Conservation (phyloP, 2,329 filamentous ascomycete genomes). For the Fusarium sp. region DNA sequence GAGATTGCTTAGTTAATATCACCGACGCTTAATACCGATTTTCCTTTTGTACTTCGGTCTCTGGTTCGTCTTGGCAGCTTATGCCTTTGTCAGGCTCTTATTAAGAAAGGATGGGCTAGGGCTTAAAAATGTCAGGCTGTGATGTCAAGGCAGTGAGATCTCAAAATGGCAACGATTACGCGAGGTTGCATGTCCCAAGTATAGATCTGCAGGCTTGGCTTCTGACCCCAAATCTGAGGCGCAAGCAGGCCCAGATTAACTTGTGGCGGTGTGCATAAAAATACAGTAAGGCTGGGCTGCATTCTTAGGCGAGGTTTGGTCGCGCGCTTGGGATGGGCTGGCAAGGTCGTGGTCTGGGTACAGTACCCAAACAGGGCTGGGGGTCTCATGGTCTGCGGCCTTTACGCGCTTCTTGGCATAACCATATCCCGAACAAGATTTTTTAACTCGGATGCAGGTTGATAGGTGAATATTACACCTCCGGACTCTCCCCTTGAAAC, state of each 20-base stretch:
- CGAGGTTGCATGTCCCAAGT: not conserved
- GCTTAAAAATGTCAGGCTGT: not conserved
- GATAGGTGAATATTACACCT: not conserved
- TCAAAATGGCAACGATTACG: not conserved
- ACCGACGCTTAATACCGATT: not conserved
- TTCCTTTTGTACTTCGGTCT: not conserved
- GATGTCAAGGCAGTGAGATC: not conserved
- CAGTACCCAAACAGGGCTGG: not conserved
- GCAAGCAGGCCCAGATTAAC: not conserved
- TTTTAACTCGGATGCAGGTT: not conserved
- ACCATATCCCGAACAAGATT: too few relatives aligned
- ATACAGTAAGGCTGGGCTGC: not conserved
- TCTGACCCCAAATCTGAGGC: not conserved
- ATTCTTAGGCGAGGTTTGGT: not conserved
- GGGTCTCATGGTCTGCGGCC: not conserved
- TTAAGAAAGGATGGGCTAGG: not conserved
- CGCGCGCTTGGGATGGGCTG: not conserved
- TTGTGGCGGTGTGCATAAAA: not conserved
- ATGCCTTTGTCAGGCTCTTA: not conserved
- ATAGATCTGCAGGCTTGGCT: not conserved
- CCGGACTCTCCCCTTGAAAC: not conserved
- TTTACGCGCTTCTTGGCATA: not conserved
- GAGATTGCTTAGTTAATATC: conserved; percentile 23
- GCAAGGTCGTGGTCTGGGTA: not conserved
- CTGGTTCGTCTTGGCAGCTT: not conserved